A percentile compares a stretch with the other conserved stretches of the same genome.
Conservation (phyloP, 2,329 filamentous ascomycete species). For the Aspergillus hiratsukae region DNA sequence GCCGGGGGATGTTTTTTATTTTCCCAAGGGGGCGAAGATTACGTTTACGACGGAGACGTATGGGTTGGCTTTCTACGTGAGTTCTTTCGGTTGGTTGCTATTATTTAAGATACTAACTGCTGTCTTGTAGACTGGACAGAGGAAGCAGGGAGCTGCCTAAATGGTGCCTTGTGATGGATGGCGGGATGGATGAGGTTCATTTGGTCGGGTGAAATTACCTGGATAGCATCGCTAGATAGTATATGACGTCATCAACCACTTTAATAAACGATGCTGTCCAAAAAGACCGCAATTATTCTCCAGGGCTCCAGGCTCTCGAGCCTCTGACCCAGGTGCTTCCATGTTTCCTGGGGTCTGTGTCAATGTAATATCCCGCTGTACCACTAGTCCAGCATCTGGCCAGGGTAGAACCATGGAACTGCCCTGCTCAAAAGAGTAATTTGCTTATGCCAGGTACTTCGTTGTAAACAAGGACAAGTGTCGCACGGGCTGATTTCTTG, state of each 20-base stretch:
- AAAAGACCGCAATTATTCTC: not conserved
- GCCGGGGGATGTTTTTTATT: slow-evolving; percentile 64
- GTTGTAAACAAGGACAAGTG: not conserved
- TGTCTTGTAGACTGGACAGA: not conserved
- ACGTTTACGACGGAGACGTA: slow-evolving; percentile 61
- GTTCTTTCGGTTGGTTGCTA: slow-evolving; percentile 12
- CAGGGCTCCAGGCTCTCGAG: not conserved
- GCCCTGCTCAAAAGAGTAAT: not conserved
- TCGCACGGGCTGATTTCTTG: not conserved
- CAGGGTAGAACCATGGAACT: not conserved
- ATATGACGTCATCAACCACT: not conserved
- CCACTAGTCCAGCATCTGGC: not conserved
- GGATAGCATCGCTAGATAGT: not conserved
- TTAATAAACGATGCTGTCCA: not conserved
- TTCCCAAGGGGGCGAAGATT: slow-evolving; percentile 62
- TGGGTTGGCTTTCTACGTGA: slow-evolving; percentile 56
- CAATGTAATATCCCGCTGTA: not conserved
- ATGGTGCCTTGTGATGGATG: not conserved
- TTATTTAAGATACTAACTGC: not conserved
- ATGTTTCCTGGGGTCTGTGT: not conserved
- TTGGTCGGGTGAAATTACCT: not conserved
- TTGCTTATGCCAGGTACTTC: not conserved
- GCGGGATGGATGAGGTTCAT: no score
- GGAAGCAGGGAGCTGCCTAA: not conserved
- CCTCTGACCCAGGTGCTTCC: not conserved